phyloP scores from a whole-genome alignment of 148 eudicot species.

The Rhododendron mucronatum region DNA sequence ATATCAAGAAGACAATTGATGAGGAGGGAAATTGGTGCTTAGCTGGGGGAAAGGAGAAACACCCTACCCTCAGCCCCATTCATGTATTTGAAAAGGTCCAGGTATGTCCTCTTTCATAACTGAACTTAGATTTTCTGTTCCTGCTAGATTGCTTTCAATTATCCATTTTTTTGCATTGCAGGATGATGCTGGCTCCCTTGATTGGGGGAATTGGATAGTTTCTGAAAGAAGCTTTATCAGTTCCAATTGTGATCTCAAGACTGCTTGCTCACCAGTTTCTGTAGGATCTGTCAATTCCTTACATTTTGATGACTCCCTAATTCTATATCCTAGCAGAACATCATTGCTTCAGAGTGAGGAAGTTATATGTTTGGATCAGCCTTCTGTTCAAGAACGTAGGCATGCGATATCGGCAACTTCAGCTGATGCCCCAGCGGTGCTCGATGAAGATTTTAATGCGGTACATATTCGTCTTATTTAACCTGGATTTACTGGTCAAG shows the following conservation, averaged over 20 bases:
- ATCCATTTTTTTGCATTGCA: conserved; percentile 21
- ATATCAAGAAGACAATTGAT: conserved; percentile 35
- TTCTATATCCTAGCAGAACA: conserved; percentile 13
- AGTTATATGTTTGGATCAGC: conserved; percentile 20
- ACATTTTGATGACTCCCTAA: conserved; percentile 36
- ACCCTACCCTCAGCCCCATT: conserved; percentile 51
- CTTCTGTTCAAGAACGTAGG: background rate
- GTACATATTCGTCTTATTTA: conserved; percentile 16
- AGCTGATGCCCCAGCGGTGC: conserved; percentile 30
- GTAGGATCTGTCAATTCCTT: conserved; percentile 34
- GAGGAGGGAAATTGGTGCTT: conserved; percentile 34
- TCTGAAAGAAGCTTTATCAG: conserved; percentile 32
- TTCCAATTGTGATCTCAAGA: conserved; percentile 21
- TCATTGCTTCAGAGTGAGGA: conserved; percentile 29
- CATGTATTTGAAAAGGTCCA: conserved; percentile 70
- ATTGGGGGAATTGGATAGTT: conserved; percentile 80
- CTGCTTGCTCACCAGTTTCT: conserved; percentile 18
- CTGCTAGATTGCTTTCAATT: background rate
- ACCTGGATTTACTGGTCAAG: background rate
- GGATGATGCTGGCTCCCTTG: conserved; percentile 42
- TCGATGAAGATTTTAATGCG: conserved; percentile 21
- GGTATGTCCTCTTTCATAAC: conserved; percentile 36
- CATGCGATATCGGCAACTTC: conserved; percentile 13
- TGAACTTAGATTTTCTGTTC: background rate
- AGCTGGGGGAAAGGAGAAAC: conserved; percentile 34